These are phyloP conservation scores for Neonectria hederae DNA, from an alignment of 2,329 filamentous ascomycete genomes.

Conservation along the genomic window DNA sequence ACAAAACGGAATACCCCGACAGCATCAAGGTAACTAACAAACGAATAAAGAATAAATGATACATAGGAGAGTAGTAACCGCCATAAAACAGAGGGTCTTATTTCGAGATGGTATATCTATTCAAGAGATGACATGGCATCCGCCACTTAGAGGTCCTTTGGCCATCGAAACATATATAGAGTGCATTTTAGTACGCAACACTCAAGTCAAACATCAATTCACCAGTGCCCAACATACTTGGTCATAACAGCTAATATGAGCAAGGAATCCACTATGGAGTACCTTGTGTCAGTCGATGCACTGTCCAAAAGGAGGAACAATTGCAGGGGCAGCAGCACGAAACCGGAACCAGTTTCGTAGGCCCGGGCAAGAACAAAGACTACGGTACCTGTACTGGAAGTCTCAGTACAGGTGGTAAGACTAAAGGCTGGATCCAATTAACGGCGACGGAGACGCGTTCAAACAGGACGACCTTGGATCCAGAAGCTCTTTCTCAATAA, in stretches of 20 bases:
- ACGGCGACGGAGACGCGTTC: background rate
- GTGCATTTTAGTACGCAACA: background rate
- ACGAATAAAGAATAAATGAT: no score
- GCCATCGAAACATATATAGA: background rate
- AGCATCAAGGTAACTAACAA: no score
- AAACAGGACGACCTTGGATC: background rate
- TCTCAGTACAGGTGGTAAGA: background rate
- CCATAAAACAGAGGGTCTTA: no score
- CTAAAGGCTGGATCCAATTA: no score
- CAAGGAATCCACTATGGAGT: background rate
- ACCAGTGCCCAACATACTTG: no score
- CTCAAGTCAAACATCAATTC: no score
- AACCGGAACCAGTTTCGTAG: background rate
- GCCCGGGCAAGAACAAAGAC: background rate
- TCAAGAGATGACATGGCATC: background rate
- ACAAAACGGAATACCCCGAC: no score
- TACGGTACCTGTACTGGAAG: background rate
- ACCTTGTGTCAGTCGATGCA: background rate
- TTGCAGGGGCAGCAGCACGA: background rate
- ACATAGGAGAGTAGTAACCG: no score
- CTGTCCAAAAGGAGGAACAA: no score
- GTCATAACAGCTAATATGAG: background rate
- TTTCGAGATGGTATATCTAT: background rate
- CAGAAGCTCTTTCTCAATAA: no score
- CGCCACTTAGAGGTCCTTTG: background rate